A percentile compares a stretch with the other conserved stretches of the same genome.
Evolutionary conservation across 2,329 filamentous ascomycete genomes (phyloP).

Genomic region (Alternaria consortialis): DNA sequence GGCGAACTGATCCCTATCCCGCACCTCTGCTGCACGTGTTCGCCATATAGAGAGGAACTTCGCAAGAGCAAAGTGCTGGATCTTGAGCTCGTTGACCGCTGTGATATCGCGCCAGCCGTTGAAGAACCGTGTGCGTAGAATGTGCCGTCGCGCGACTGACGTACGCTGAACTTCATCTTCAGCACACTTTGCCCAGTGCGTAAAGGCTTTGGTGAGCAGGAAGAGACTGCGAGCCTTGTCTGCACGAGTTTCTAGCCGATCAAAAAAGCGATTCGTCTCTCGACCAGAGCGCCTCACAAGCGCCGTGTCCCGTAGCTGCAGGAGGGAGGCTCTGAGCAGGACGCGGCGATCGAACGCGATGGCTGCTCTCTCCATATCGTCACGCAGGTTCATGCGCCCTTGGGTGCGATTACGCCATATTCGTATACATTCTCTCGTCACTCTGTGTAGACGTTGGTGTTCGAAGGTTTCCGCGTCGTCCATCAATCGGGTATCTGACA

Average conservation of each 20-base stretch:
- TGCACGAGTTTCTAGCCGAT: constrained; percentile 67
- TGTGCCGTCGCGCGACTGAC: constrained; percentile 72
- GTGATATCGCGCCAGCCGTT: constrained; percentile 74
- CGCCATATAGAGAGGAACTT: constrained; percentile 66
- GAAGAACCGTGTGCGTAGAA: constrained; percentile 74
- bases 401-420: constrained; percentile 59
- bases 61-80: constrained; percentile 60
- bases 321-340: constrained; percentile 63
- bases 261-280: constrained; percentile 64
- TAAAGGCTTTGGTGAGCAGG: constrained; percentile 70
- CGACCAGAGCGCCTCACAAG: constrained; percentile 51
- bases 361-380: constrained; percentile 47
- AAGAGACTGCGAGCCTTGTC: constrained; percentile 71
- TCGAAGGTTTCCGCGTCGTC: constrained; percentile 59
- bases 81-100: constrained; percentile 65
- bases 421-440: constrained; percentile 47
- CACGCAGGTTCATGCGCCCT: constrained; percentile 19
- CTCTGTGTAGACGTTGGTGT: constrained; percentile 38
- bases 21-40: constrained; percentile 51
- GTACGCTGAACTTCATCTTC: constrained; percentile 72
- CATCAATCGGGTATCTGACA: constrained; percentile 61
- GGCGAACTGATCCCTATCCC: constrained; percentile 46
- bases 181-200: constrained; percentile 73
- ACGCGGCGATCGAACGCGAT: constrained; percentile 59
- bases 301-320: constrained; percentile 45